phyloP scores from a whole-genome alignment of 768 basidiomycete species.

The Rhodocollybia butyracea region DNA sequence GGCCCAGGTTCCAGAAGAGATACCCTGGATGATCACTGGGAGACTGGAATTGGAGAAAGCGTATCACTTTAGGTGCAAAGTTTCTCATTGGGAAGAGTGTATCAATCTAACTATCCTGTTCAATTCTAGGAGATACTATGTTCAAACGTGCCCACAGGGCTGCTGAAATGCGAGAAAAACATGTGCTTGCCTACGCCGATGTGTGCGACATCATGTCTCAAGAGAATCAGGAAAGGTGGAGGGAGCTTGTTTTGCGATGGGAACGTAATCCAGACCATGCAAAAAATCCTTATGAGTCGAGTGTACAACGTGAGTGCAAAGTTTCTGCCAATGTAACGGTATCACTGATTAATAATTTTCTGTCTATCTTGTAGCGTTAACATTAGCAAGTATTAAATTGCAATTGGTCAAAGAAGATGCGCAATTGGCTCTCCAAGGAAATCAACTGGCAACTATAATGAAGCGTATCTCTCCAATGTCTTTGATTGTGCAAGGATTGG shows the following conservation, averaged over 20 bases:
- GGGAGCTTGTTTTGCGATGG: slow-evolving; percentile 9
- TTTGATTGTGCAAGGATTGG: slow-evolving; percentile 11
- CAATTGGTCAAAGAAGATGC: slow-evolving; percentile 18
- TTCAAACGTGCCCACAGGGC: slow-evolving; percentile 1
- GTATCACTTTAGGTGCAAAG: slow-evolving; percentile 20
- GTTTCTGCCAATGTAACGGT: background rate
- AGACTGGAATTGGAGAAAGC: slow-evolving; percentile 27
- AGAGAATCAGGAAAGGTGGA: slow-evolving; percentile 11
- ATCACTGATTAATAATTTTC: background rate
- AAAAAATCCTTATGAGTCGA: slow-evolving; percentile 10
- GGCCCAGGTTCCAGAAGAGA: slow-evolving; percentile 22
- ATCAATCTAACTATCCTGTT: too few relatives aligned
- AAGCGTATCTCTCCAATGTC: slow-evolving; percentile 9
- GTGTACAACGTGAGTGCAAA: slow-evolving; percentile 5
- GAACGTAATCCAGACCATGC: slow-evolving; percentile 11
- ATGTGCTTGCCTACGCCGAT: background rate
- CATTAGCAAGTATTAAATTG: slow-evolving; percentile 9
- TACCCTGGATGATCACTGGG: slow-evolving; percentile 29
- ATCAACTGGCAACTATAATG: background rate
- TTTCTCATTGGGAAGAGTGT: too few relatives aligned
- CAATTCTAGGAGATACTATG: too few relatives aligned
- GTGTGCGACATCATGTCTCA: background rate
- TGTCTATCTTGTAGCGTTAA: slow-evolving; percentile 8
- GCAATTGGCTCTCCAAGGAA: background rate
- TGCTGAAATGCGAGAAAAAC: background rate